Evolutionary conservation across 2,329 filamentous ascomycete species (phyloP).

Genomic region (Alternaria ventricosa): DNA sequence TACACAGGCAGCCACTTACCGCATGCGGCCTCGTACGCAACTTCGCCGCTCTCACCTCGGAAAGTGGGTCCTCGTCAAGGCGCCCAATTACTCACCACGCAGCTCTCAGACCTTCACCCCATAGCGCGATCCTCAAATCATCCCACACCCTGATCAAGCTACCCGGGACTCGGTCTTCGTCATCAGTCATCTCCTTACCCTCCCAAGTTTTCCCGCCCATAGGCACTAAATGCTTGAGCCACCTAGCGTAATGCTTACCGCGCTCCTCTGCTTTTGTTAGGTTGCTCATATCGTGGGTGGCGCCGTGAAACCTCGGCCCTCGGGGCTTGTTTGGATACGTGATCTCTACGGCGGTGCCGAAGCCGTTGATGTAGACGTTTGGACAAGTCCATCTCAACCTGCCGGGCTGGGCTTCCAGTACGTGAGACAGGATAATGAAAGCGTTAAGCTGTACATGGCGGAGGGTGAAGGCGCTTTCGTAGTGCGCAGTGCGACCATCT

Average conservation of each 20-base stretch:
- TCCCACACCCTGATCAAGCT: not conserved
- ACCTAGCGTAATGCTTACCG: not conserved
- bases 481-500: rapidly evolving
- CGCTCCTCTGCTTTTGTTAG: not conserved
- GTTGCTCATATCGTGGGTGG: not conserved
- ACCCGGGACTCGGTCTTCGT: not conserved
- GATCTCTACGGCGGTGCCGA: not conserved
- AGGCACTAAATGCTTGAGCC: not conserved
- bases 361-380: not conserved
- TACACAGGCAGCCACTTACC: not conserved
- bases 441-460: not conserved
- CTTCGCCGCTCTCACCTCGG: rapidly evolving
- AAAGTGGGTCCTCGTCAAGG: not conserved
- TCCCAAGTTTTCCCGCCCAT: not conserved
- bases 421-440: not conserved
- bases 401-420: not conserved
- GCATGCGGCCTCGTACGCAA: not conserved
- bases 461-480: not conserved
- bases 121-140: not conserved
- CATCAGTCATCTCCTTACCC: not conserved
- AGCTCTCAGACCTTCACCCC: not conserved
- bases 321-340: not conserved
- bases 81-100: not conserved
- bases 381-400: not conserved
- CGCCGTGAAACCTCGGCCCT: not conserved